phyloP scores from a whole-genome alignment of 2,329 filamentous ascomycete genomes.

The Aureobasidium pullulans region DNA sequence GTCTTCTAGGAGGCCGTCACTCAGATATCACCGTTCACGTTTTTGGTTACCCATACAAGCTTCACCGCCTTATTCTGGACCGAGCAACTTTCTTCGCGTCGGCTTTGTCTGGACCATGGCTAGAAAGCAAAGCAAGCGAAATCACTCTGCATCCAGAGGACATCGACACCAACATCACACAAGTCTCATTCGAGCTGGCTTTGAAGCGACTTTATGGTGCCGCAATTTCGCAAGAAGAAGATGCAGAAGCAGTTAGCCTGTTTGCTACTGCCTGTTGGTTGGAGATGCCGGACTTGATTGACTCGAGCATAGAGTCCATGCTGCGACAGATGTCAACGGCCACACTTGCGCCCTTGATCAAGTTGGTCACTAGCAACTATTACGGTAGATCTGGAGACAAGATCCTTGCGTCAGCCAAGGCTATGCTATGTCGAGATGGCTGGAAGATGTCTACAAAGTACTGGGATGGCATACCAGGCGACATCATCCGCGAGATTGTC shows the following conservation, averaged over 20 bases:
- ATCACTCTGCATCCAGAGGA: constrained; percentile 47
- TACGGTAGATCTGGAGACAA: constrained; percentile 49
- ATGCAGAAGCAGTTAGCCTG: constrained; percentile 45
- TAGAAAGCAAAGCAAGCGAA: constrained; percentile 46
- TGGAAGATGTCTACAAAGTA: constrained; percentile 48
- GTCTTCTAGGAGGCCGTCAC: constrained; percentile 44
- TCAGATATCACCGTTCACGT: constrained; percentile 49
- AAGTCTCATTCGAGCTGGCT: constrained; percentile 47
- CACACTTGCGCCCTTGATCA: constrained; percentile 43
- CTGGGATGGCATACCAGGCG: constrained; percentile 52
- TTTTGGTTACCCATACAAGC: constrained; percentile 44
- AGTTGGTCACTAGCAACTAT: constrained; percentile 48
- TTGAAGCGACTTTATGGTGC: constrained; percentile 49
- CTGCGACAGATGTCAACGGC: constrained; percentile 47
- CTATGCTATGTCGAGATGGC: constrained; percentile 50
- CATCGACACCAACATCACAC: constrained; percentile 47
- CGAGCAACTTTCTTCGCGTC: constrained; percentile 50
- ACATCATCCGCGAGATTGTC: constrained; percentile 51
- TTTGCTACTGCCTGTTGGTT: constrained; percentile 53
- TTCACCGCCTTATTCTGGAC: constrained; percentile 49
- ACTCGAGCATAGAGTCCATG: constrained; percentile 47
- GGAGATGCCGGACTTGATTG: constrained; percentile 50
- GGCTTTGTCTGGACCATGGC: constrained; percentile 49
- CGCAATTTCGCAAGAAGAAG: constrained; percentile 41
- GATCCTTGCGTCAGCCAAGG: constrained; percentile 49